Conservation (phyloP, 345 rosid genomes). For the Hypericum androsaemum region DNA sequence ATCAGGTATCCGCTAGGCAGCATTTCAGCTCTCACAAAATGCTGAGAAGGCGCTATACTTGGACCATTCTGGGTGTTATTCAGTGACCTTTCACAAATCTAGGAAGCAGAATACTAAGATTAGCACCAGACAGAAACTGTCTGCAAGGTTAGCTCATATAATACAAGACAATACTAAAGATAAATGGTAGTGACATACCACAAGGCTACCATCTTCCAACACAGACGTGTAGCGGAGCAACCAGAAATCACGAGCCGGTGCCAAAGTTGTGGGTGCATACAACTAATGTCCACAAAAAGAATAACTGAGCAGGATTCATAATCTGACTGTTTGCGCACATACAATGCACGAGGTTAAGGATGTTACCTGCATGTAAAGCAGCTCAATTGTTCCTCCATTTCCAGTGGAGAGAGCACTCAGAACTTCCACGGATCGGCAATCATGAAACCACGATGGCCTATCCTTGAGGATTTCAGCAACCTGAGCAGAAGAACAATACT, state of each 20-base stretch:
- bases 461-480: conserved; percentile 99
- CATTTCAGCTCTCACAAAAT: conserved; percentile 98
- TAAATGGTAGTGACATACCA: conserved; percentile 34
- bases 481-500: conserved; percentile 23
- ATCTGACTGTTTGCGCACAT: background rate
- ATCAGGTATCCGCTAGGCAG: conserved; percentile 94
- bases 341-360: background rate
- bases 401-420: conserved; percentile 95
- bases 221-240: conserved; percentile 89
- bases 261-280: conserved; percentile 96
- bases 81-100: conserved; percentile 98
- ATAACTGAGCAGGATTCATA: background rate
- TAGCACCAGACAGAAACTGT: no score
- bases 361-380: conserved; percentile 92
- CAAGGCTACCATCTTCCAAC: conserved; percentile 98
- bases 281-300: conserved; percentile 37
- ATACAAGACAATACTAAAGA: background rate
- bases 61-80: conserved; percentile 95
- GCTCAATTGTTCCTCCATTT: conserved; percentile 98
- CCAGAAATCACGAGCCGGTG: conserved; percentile 99
- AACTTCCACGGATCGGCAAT: conserved; percentile 98
- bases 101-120: background rate
- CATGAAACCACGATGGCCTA: conserved; percentile 96
- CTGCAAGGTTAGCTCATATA: background rate
- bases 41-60: conserved; percentile 91